phyloP scores from a whole-genome alignment of 1,139 yeast genomes.

The Diutina mesorugosa region DNA sequence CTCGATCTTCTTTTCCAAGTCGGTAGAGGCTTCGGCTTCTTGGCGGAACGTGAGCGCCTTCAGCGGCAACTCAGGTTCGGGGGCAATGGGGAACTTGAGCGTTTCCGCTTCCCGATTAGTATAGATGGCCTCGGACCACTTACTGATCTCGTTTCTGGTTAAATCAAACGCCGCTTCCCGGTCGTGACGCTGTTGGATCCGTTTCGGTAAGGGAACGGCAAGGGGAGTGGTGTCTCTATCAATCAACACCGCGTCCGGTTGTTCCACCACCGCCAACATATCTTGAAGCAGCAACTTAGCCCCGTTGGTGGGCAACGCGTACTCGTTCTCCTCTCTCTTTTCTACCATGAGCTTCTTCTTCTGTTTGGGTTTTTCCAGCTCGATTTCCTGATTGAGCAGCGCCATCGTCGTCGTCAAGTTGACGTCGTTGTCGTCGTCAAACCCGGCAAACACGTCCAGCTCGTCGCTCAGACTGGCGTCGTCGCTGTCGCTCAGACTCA shows the following conservation, averaged over 20 bases:
- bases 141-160: slow-evolving; percentile 72
- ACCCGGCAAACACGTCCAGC: slow-evolving; percentile 7
- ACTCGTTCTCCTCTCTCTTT: background rate
- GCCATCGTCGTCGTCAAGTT: slow-evolving; percentile 38
- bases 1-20: slow-evolving; percentile 56
- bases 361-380: background rate
- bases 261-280: slow-evolving; percentile 43
- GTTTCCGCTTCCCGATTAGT: slow-evolving; percentile 78
- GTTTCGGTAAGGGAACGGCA: slow-evolving; percentile 71
- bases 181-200: slow-evolving; percentile 78
- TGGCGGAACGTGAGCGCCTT: background rate
- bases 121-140: slow-evolving; percentile 80
- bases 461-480: slow-evolving; percentile 6
- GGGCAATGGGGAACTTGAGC: slow-evolving; percentile 50
- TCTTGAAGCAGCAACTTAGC: slow-evolving; percentile 56
- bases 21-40: slow-evolving; percentile 19
- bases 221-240: slow-evolving; percentile 37
- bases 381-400: background rate
- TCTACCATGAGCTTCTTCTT: background rate
- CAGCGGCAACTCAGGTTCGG: slow-evolving; percentile 4
- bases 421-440: slow-evolving; percentile 17
- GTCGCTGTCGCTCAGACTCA: slow-evolving; percentile 10
- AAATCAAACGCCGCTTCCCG: slow-evolving; percentile 86
- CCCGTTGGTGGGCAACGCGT: slow-evolving; percentile 34
- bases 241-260: slow-evolving; percentile 40